Percentiles rank a stretch among this genome's conserved stretches.
phyloP scores from a whole-genome alignment of 31 red algal species.

The Endocladia muricata region DNA sequence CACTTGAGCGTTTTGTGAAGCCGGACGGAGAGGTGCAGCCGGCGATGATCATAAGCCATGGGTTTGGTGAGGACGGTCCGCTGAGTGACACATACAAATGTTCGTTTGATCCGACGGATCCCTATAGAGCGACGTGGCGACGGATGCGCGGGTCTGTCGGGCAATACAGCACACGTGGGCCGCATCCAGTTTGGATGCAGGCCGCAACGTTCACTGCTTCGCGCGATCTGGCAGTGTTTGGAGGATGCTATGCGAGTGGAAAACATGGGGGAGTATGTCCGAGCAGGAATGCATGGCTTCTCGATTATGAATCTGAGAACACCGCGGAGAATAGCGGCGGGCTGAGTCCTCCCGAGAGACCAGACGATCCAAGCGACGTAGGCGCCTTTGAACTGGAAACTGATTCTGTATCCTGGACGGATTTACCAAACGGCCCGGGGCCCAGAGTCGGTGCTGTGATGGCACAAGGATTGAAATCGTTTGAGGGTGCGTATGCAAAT shows the following conservation, averaged over 20 bases:
- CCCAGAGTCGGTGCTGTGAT: constrained; percentile 37
- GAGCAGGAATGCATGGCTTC: constrained; percentile 28
- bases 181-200: constrained; percentile 24
- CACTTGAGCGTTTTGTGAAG: constrained; percentile 38
- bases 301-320: constrained; percentile 21
- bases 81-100: constrained; percentile 38
- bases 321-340: background rate
- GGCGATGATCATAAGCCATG: constrained; percentile 31
- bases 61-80: constrained; percentile 21
- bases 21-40: constrained; percentile 29
- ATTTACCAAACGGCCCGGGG: constrained; percentile 18
- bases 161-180: constrained; percentile 16
- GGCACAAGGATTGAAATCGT: constrained; percentile 48
- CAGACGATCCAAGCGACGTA: background rate
- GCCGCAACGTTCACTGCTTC: constrained; percentile 25
- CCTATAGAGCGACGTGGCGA: constrained; percentile 29
- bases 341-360: background rate
- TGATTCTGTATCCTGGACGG: constrained; percentile 17
- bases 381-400: constrained; percentile 4
- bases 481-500: constrained; percentile 35
- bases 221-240: constrained; percentile 38
- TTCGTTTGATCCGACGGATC: constrained; percentile 37
- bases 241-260: constrained; percentile 42
- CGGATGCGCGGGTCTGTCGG: constrained; percentile 3
- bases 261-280: constrained; percentile 32